phyloP scores from a whole-genome alignment of 75 land plant species.

The Pseudotsuga menziesii region DNA sequence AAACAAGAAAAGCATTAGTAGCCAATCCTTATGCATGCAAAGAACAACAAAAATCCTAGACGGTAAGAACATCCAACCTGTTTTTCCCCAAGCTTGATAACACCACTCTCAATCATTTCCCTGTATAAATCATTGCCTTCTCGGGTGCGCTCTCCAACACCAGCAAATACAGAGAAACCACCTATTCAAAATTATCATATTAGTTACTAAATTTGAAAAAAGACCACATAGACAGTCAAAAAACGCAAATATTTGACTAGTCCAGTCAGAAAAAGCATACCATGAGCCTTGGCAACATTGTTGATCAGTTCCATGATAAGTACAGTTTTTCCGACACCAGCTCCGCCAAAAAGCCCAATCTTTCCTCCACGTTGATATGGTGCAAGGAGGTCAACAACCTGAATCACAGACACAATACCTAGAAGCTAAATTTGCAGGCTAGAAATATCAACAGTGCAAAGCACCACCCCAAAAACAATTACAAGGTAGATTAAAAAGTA shows the following conservation, averaged over 20 bases:
- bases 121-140: conserved; percentile 96
- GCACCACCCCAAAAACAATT: too few species aligned
- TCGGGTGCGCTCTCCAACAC: conserved; percentile 94
- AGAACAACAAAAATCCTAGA: conserved; percentile 8
- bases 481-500: too few species aligned
- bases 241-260: background rate
- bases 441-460: too few species aligned
- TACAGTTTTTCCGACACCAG: conserved; percentile 90
- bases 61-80: conserved; percentile 40
- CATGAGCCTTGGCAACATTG: conserved; percentile 84
- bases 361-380: conserved; percentile 92
- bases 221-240: too few species aligned
- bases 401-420: background rate
- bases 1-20: background rate
- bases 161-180: conserved; percentile 98
- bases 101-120: conserved; percentile 99
- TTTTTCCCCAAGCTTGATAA: conserved; percentile 95
- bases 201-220: background rate
- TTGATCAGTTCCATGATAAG: conserved; percentile 93
- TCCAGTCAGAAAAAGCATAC: conserved; percentile 11
- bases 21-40: background rate
- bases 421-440: too few species aligned
- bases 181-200: conserved; percentile 35
- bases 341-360: conserved; percentile 93
- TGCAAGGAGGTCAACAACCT: conserved; percentile 92